phyloP scores from a whole-genome alignment of 2,329 filamentous ascomycete species.

The Neofusicoccum sp. region DNA sequence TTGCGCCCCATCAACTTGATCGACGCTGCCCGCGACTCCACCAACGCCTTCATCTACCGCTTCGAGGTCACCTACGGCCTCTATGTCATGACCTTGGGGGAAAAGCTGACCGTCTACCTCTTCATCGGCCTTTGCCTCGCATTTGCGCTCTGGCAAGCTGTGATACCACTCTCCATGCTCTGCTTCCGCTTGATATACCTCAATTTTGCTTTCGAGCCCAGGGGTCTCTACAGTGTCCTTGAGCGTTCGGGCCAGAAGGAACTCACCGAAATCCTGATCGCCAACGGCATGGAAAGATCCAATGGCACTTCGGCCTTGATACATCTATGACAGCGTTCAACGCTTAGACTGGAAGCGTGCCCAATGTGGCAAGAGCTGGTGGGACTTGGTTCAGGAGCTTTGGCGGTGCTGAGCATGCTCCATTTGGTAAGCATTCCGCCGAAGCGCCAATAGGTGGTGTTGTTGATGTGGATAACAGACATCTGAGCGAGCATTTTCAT shows the following conservation, averaged over 20 bases:
- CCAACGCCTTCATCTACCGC: slow-evolving; percentile 37
- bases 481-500: not conserved
- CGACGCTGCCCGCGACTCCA: not conserved
- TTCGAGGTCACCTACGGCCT: slow-evolving; percentile 37
- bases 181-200: not conserved
- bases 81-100: slow-evolving; percentile 20
- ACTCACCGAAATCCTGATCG: not conserved
- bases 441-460: too few species aligned
- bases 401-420: not conserved
- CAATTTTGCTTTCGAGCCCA: slow-evolving; percentile 3
- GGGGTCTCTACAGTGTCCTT: slow-evolving; percentile 3
- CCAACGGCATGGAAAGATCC: not conserved
- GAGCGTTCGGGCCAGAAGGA: not conserved
- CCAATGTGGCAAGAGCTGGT: not conserved
- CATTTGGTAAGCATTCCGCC: not conserved
- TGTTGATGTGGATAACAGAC: not conserved
- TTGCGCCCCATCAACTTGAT: not conserved
- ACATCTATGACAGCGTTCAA: not conserved
- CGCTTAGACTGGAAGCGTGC: not conserved
- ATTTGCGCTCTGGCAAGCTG: not conserved
- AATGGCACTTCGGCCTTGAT: not conserved
- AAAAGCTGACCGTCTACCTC: slow-evolving; percentile 16
- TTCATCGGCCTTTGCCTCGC: not conserved
- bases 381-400: not conserved
- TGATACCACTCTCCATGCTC: not conserved